Evolutionary conservation across 140 eudicot species (phyloP), one percentile per base, ranked within the genome.

Genomic region (Stevia rebaudiana): DNA sequence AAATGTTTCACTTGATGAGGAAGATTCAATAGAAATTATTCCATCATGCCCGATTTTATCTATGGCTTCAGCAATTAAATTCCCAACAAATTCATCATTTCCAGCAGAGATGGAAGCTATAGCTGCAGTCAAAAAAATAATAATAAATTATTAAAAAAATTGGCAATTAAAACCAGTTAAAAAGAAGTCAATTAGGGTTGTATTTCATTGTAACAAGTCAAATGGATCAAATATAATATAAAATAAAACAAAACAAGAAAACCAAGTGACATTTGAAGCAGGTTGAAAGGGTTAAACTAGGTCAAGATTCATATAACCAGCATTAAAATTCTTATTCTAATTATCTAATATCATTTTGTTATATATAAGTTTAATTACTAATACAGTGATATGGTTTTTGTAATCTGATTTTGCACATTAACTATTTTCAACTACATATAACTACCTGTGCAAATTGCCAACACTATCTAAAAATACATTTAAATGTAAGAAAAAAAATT

Each of bases 61-160:
- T 55, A 91, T 84, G 19, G 95, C 79, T 37, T 91, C 98, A 77
- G 96, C 95, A 63, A 91, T 80, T 44, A 91, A 67, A 69, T 60
- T 79, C 15, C 98, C 98, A 57, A 91, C 65, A 55, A 68, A 78
- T 18, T 87, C 98, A 85, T 91, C 98, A 59, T 91, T 91, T 56
- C 98, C 96, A 61, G 98, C 91, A 61, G 96, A 78, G 18, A 91
- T 74, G 59, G 95, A 82, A 82, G 96, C 98, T 68, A 91, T 74
- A 21, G 98, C 98, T 90, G 88, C 70, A 23, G 17, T 49, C n/a
- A 42, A 12, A 3, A 15, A 21, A 21, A 8, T 28, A 6, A n/a
- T 48, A 31, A n/a, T n/a, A n/a, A n/a, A n/a, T n/a, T n/a, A n/a
- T n/a, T n/a, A n/a, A n/a, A n/a, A n/a, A n/a, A n/a, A n/a, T n/a